Base-by-base conservation (phyloP, 768 basidiomycete genomes). In the Pholiota conissans region DNA sequence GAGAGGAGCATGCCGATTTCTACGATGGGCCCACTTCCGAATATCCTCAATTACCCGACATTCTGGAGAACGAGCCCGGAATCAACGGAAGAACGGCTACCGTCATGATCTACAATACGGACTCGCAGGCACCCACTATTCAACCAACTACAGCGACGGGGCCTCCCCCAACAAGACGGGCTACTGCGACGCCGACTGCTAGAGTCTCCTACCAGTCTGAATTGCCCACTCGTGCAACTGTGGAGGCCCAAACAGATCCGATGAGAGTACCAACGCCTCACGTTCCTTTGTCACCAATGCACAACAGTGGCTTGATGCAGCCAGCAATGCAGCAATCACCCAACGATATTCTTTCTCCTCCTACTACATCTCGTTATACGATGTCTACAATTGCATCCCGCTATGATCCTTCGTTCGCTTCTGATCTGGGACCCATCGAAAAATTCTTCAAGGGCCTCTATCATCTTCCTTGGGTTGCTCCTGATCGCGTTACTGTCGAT, bases 401-500 rank as follows among this genome's bases (percentile, higher is more conserved):
- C 24, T 76, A 73, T 24, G 68, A 68, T 35, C 73, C 74, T 3
- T 76, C 76, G 1, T 76, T 76, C 55, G 67, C 71, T 53, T 62
- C 63, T 27, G 70, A 67, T 46, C 68, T 79, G 28, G 67, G 69
- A 18, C 79, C 79, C 0, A 53, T 82, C n/a, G 73, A 74, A 29
- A 76, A 75, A 18, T 82, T 81, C 56, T 66, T 79, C 30, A 62
- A 71, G 3, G 69, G 64, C 1, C 16, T 82, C 0, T 75, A 79
- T 51, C 61, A 68, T 26, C 73, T 83, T 26, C 81, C 81, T 5
- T 83, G 81, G 81, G 62, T 80, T 14, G 70, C 78, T 5, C 65
- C 66, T 0, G 67, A 71, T 10, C 73, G 79, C 34, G 75, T 83
- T 39, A 79, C 79, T 1, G 68, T 74, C 26, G 75, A 76, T 59